Conservation (phyloP, 108 stramenopile species). For the Stephanodiscus minutulus region DNA sequence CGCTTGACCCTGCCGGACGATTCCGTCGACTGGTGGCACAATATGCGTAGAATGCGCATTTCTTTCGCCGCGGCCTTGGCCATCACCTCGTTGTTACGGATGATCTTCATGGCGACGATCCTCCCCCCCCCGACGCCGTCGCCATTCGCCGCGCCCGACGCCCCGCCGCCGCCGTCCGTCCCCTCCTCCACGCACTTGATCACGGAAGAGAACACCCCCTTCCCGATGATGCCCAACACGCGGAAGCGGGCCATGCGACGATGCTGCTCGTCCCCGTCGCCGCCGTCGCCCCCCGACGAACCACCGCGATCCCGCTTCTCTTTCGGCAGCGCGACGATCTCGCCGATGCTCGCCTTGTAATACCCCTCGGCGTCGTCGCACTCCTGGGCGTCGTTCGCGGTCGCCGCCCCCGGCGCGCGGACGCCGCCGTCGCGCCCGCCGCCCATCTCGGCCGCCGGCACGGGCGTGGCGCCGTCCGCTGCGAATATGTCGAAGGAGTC, state of each 20-base stretch:
- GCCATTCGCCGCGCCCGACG: constrained; percentile 11
- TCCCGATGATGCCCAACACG: constrained; percentile 90
- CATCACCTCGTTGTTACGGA: constrained; percentile 98
- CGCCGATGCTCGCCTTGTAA: constrained; percentile 92
- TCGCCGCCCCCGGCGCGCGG: not conserved
- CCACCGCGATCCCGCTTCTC: constrained; percentile 11
- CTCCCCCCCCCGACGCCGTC: constrained; percentile 10
- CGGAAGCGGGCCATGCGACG: constrained; percentile 60
- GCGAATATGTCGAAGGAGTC: constrained; percentile 60
- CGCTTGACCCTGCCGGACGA: constrained; percentile 1
- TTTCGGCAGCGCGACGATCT: constrained; percentile 58
- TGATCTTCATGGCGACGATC: constrained; percentile 94
- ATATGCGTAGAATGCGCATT: constrained; percentile 60
- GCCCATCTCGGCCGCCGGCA: constrained; percentile 24
- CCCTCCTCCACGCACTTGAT: constrained; percentile 75
- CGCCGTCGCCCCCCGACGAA: not conserved
- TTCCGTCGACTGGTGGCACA: constrained; percentile 33
- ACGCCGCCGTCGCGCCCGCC: constrained; percentile 44
- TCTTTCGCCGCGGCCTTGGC: constrained; percentile 91
- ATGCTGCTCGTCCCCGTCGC: constrained; percentile 13
- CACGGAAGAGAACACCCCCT: constrained; percentile 97
- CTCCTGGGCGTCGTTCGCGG: constrained; percentile 55
- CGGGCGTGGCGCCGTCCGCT: constrained; percentile 41
- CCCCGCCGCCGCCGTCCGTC: constrained; percentile 15
- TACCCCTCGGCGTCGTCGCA: constrained; percentile 98